Evolutionary conservation across 202 grass and related monocot genomes (phyloP), one percentile per base, ranked within the genome.

Genomic region (Zoysia matrella): DNA sequence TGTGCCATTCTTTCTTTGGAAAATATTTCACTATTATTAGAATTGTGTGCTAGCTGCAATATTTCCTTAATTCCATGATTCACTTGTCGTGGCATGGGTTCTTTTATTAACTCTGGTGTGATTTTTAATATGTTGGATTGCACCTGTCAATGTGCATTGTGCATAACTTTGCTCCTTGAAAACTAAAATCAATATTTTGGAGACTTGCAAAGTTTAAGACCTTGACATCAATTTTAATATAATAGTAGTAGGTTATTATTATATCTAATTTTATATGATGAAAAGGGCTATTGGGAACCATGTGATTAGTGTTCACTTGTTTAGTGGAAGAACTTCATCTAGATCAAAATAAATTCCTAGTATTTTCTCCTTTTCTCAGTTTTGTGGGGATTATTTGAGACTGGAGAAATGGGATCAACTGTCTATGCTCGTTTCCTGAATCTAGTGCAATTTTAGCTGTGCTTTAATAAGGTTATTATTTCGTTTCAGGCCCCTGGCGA

Each of bases 401-500:
- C 43, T 15, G 3, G 39, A 11, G 12, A 87, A 49, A 50, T 15
- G 44, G 13, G 18, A 12, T 6, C 6, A 46, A 65, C 30, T 73
- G 1, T 65, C 3, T 11, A 1, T 22, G 6, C 56, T 12, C 57
- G 15, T 73, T 81, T 44, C 11, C 54, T 53, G 40, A 49, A 57
- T 57, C 77, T 41, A 18, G 58, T 79, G 60, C 13, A 64, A 65
- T 83, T 82, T 74, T 47, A 52, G 58, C 12, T 58, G 52, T 79
- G 43, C 10, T 82, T 18, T 82, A 44, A 82, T 88, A 54, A 55
- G 6, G 74, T 68, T 44, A 39, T 63, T 72, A 47, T 72, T 85
- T 73, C 54, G 41, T 76, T 79, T 78, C 47, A 89, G 84, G 67
- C 69, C 30, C 57, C 47, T 71, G 66, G n/a, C 18, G 44, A 77